A percentile compares a stretch with the other conserved stretches of the same genome.
These are phyloP conservation scores for Aphanomyces invadans DNA, from an alignment of 352 stramenopile genomes.

Conservation along the genomic window DNA sequence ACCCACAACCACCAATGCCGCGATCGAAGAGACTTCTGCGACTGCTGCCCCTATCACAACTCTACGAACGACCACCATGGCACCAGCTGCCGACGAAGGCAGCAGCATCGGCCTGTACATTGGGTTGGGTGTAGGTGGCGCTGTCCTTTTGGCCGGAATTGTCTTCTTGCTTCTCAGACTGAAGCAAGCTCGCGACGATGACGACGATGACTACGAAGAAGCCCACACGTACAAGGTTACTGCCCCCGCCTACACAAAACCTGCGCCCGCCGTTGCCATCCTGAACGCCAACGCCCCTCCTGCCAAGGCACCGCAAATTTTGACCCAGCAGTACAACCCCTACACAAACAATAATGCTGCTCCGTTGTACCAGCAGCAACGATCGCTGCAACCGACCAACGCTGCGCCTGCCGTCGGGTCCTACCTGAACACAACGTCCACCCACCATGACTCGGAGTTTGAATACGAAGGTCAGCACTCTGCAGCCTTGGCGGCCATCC, in stretches of 20 bases:
- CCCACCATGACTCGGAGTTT: neutral
- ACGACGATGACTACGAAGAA: constrained; percentile 25
- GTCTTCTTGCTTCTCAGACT: constrained; percentile 14
- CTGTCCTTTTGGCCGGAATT: constrained; percentile 8
- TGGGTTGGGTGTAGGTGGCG: constrained; percentile 9
- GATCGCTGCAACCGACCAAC: constrained; percentile 1
- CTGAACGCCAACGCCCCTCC: neutral
- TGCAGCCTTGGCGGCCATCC: neutral
- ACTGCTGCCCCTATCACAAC: neutral
- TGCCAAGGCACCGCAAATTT: neutral
- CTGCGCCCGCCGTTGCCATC: neutral
- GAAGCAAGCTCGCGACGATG: constrained; percentile 10
- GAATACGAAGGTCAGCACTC: neutral
- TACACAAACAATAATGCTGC: neutral
- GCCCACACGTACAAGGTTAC: neutral
- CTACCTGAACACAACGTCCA: constrained; percentile 12
- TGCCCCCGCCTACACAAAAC: constrained; percentile 3
- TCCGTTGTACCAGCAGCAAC: neutral
- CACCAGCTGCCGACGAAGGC: neutral
- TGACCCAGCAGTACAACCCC: constrained; percentile 7
- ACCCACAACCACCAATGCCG: neutral
- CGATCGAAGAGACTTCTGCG: neutral
- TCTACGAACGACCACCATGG: neutral
- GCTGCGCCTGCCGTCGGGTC: neutral
- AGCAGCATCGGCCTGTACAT: constrained; percentile 22